These are phyloP conservation scores for Verticillium tricorpus DNA, from an alignment of 2,329 filamentous ascomycete species.

Conservation along the genomic window DNA sequence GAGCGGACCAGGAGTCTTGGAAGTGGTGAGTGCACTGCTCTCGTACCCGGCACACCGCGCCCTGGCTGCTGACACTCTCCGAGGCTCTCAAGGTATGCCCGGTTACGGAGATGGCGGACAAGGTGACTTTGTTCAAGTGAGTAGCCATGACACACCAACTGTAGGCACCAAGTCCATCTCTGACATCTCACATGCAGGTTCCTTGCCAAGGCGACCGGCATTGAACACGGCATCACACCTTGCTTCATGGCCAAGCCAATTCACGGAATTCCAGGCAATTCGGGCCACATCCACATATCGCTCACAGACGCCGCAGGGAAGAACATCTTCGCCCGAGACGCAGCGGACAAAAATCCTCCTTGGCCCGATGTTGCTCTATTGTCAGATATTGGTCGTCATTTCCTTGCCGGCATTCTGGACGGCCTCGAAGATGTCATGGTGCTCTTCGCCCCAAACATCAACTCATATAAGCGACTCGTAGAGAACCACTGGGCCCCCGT, in stretches of 20 bases:
- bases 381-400: slow-evolving; percentile 65
- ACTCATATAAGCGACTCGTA: slow-evolving; percentile 72
- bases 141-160: slow-evolving; percentile 10
- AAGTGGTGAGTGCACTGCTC: slow-evolving; percentile 2
- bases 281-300: slow-evolving; percentile 72
- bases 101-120: slow-evolving; percentile 67
- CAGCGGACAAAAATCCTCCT: slow-evolving; percentile 53
- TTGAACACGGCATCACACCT: slow-evolving; percentile 67
- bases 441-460: slow-evolving; percentile 67
- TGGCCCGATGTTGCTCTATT: slow-evolving; percentile 59
- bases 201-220: slow-evolving; percentile 63
- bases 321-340: slow-evolving; percentile 62
- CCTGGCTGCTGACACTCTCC: no score
- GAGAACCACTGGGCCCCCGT: slow-evolving; percentile 81
- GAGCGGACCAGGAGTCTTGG: slow-evolving; percentile 60
- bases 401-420: slow-evolving; percentile 66
- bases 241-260: slow-evolving; percentile 78
- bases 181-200: slow-evolving; percentile 25
- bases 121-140: slow-evolving; percentile 67
- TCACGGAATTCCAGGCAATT: slow-evolving; percentile 67
- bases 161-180: slow-evolving; percentile 2
- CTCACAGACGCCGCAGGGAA: slow-evolving; percentile 58
- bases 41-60: no score
- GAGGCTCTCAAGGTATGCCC: slow-evolving; percentile 36
- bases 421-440: slow-evolving; percentile 74